phyloP scores from a whole-genome alignment of 148 eudicot genomes.

The Dysphania ambrosioides region DNA sequence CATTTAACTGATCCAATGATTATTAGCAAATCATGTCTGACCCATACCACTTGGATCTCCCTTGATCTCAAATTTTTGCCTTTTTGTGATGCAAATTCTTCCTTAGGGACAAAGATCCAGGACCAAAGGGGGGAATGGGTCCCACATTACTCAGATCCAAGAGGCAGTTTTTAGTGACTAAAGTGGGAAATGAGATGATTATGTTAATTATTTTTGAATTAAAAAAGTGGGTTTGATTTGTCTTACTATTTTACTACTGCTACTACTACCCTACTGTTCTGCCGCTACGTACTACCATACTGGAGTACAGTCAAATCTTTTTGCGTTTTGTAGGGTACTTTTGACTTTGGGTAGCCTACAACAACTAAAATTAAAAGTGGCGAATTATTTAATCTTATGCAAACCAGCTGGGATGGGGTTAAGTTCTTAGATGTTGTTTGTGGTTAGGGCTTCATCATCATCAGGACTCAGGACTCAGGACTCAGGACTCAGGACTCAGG shows the following conservation, averaged over 20 bases:
- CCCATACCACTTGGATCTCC: conserved; percentile 25
- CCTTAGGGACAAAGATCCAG: conserved; percentile 20
- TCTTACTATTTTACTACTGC: neutral
- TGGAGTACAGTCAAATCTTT: neutral
- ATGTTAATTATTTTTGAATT: conserved; percentile 5
- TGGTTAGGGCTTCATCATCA: conserved; percentile 24
- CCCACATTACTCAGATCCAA: conserved; percentile 19
- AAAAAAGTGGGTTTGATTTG: conserved; percentile 5
- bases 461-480: too few relatives aligned
- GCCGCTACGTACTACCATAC: too few relatives aligned
- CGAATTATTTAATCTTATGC: neutral
- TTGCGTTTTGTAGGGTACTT: conserved; percentile 16
- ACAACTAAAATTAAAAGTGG: neutral
- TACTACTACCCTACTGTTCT: too few relatives aligned
- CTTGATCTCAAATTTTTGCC: neutral
- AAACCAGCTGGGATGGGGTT: conserved; percentile 19
- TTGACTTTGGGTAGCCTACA: conserved; percentile 21
- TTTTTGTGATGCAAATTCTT: conserved; percentile 12
- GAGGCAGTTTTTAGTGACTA: conserved; percentile 25
- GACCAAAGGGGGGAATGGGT: conserved; percentile 9
- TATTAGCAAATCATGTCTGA: conserved; percentile 35
- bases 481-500: too few relatives aligned
- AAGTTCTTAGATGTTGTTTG: conserved; percentile 13
- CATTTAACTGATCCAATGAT: conserved; percentile 31
- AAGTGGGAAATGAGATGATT: conserved; percentile 20